These are phyloP conservation scores for Globisporangium canariense DNA, from an alignment of 352 stramenopile genomes.

Conservation along the genomic window DNA sequence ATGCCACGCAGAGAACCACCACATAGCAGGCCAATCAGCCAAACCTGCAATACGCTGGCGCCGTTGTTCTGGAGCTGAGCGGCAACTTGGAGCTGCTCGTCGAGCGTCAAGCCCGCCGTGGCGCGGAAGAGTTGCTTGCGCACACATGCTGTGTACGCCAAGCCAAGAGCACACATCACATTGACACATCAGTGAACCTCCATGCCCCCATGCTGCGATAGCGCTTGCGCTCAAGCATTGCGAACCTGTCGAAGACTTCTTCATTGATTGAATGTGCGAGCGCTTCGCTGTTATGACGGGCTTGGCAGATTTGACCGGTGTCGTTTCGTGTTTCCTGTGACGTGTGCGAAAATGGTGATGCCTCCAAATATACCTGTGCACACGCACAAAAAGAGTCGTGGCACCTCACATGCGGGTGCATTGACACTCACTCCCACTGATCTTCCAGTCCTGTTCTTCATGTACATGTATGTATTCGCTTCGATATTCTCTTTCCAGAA, in stretches of 20 bases:
- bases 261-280: neutral
- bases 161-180: neutral
- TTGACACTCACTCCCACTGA: too few relatives aligned
- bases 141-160: neutral
- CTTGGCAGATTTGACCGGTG: neutral
- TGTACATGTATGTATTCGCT: constrained; percentile 1
- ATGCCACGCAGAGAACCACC: too few relatives aligned
- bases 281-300: neutral
- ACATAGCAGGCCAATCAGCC: neutral
- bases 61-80: constrained; percentile 44
- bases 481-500: neutral
- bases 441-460: too few relatives aligned
- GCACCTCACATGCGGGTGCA: too few relatives aligned
- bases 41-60: constrained; percentile 55
- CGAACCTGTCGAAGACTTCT: constrained; percentile 5
- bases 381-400: neutral
- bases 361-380: neutral
- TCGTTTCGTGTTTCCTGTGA: constrained; percentile 6
- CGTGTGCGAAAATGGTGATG: neutral
- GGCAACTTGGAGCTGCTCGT: constrained; percentile 60
- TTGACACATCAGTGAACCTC: neutral
- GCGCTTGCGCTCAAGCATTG: neutral
- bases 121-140: constrained; percentile 67
- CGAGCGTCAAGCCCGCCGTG: constrained; percentile 56
- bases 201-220: neutral